Evolutionary conservation across 495 filamentous ascomycete species (phyloP).

Genomic region (Choiromyces venosus): DNA sequence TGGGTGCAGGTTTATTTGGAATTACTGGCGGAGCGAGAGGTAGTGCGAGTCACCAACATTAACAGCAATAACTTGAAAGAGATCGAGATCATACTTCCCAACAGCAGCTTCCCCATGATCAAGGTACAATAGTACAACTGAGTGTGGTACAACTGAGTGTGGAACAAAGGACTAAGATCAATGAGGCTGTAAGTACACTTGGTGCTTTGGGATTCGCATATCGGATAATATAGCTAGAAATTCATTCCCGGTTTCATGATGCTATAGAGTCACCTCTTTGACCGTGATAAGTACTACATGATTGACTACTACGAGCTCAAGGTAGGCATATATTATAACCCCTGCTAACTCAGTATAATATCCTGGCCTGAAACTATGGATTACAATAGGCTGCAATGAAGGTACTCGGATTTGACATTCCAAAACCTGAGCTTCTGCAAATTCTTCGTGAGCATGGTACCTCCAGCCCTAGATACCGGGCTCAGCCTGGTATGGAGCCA

Average conservation of each 20-base stretch:
- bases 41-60: conserved; percentile 45
- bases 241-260: not conserved
- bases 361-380: not conserved
- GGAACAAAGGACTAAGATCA: conserved; percentile 76
- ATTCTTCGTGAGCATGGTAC: too few relatives aligned
- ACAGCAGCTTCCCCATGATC: too few relatives aligned
- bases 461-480: too few relatives aligned
- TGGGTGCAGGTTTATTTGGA: conserved; percentile 22
- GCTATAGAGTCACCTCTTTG: conserved; percentile 82
- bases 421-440: too few relatives aligned
- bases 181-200: too few relatives aligned
- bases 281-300: conserved; percentile 87
- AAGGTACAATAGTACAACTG: conserved; percentile 34
- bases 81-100: too few relatives aligned
- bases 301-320: conserved; percentile 98
- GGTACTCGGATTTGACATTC: conserved; percentile 86
- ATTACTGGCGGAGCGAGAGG: conserved; percentile 45
- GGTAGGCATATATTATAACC: conserved; percentile 57
- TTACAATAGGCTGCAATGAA: conserved; percentile 60
- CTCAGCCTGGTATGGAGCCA: conserved; percentile 21
- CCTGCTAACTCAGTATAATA: not conserved
- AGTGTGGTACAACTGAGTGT: conserved; percentile 55
- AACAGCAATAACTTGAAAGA: conserved; percentile 44
- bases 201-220: too few relatives aligned
- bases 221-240: too few relatives aligned